These are phyloP conservation scores for Linderniella brevidens DNA, from an alignment of 257 asterid genomes.

Conservation along the genomic window DNA sequence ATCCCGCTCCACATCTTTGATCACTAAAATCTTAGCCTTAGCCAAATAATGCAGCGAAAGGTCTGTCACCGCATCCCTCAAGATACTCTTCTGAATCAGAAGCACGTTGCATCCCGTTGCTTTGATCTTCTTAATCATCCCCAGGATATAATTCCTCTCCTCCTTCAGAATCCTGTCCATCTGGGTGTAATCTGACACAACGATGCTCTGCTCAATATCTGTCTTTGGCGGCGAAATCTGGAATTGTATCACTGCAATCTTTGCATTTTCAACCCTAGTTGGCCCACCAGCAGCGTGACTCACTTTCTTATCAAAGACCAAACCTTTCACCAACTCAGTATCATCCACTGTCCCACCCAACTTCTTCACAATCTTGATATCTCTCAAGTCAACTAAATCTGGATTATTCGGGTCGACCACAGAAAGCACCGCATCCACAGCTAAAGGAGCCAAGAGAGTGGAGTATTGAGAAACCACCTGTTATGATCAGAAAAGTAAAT, in stretches of 20 bases:
- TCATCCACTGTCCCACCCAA: conserved; percentile 93
- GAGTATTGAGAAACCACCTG: conserved; percentile 81
- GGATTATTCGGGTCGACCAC: conserved; percentile 89
- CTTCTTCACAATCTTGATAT: conserved; percentile 84
- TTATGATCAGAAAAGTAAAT: conserved; percentile 5
- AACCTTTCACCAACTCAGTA: conserved; percentile 65
- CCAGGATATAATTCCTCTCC: conserved; percentile 83
- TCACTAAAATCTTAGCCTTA: conserved; percentile 83
- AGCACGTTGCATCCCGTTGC: conserved; percentile 85
- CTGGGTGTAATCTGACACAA: conserved; percentile 92
- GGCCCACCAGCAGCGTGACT: conserved; percentile 93
- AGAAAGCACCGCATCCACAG: conserved; percentile 86
- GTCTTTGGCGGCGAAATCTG: conserved; percentile 98
- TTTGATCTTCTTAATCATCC: conserved; percentile 93
- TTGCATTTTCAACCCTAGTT: conserved; percentile 78
- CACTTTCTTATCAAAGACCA: conserved; percentile 93
- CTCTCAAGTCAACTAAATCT: conserved; percentile 80
- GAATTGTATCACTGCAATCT: conserved; percentile 85
- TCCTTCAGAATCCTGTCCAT: conserved; percentile 98
- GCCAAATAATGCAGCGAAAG: conserved; percentile 87
- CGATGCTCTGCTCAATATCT: conserved; percentile 92
- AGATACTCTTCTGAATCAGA: conserved; percentile 94
- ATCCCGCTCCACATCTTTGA: conserved; percentile 94
- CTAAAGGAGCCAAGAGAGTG: conserved; percentile 86
- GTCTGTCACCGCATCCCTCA: conserved; percentile 96